These are phyloP conservation scores for Pholiota conissans DNA, from an alignment of 768 basidiomycete genomes.

Conservation along the genomic window DNA sequence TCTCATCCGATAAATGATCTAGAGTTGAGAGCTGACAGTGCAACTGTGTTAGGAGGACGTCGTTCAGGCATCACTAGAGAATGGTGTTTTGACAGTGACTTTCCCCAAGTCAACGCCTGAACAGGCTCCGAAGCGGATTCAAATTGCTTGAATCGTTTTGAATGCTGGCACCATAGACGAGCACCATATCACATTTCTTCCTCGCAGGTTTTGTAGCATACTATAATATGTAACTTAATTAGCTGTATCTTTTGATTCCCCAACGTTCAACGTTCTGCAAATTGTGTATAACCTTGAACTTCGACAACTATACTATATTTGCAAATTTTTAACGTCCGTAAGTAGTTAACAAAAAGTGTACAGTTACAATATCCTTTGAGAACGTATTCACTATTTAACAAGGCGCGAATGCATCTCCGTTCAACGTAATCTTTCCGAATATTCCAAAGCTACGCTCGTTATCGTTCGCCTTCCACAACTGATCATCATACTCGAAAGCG, in stretches of 20 bases:
- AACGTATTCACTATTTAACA: not conserved
- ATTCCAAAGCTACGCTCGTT: conserved; percentile 42
- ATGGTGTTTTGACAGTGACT: conserved; percentile 50
- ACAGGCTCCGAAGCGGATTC: conserved; percentile 20
- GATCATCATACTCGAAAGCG: conserved; percentile 43
- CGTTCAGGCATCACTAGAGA: conserved; percentile 42
- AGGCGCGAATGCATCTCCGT: conserved; percentile 13
- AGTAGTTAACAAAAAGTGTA: too few species aligned
- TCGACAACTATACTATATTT: too few species aligned
- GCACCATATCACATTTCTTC: too few species aligned
- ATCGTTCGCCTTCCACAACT: conserved; percentile 38
- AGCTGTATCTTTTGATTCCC: too few species aligned
- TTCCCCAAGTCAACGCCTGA: conserved; percentile 50
- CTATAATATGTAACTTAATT: too few species aligned
- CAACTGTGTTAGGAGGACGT: conserved; percentile 24
- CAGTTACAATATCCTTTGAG: too few species aligned
- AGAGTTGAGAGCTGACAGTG: not conserved
- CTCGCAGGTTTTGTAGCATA: too few species aligned
- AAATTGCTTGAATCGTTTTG: not conserved
- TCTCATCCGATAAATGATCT: not conserved
- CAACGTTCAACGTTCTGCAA: too few species aligned
- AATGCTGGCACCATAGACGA: too few species aligned
- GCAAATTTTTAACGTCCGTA: too few species aligned
- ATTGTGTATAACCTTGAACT: too few species aligned
- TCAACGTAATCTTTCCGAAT: conserved; percentile 32